Base-by-base conservation (phyloP, 148 eudicot genomes). In the Rhododendron vialii region DNA sequence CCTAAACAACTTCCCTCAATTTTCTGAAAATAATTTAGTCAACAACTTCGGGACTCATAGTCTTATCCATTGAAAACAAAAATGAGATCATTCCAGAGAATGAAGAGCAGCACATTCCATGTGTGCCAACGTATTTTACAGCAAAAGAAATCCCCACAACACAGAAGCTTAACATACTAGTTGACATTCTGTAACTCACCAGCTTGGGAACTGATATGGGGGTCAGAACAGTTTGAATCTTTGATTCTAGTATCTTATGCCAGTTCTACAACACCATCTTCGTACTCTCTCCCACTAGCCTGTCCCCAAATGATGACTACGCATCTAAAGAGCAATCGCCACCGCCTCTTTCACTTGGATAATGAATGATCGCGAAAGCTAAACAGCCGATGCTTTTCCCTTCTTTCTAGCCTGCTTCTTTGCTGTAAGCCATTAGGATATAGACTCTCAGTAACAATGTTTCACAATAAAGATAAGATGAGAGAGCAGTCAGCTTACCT, bases 401-500 rank as follows among this genome's bases (percentile, higher is more conserved):
- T 90, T 91, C 86, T 89, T 92, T 83, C 82, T 91, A 71, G 93
- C 94, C 67, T 90, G 90, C 86, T 91, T 91, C 88, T 91, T 93
- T 43, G 89, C 94, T 93, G 91, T 67, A 77, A 24, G 84, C 63
- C 35, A 17, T 35, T 81, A 76, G 50, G 38, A 17, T 41, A 74
- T 30, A 75, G 4, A 24, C 69, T 53, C 53, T 78, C 53, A 86
- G 38, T 28, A 10, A 51, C 79, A 38, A 67, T 50, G 20, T 73
- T 48, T n/a, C 20, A 35, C 61, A 20, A 71, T 26, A 59, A 82
- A 36, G 33, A 78, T 17, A 53, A 63, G 73, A 65, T 51, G 73
- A 43, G 15, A 73, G 76, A 84, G 22, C 0, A 75, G 20, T 14
- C 69, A 80, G 47, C 47, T 57, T 83, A 93, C 98, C 95, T 85